Base-by-base conservation (phyloP, 2,329 filamentous ascomycete species). In the Fusarium ambrosium region DNA sequence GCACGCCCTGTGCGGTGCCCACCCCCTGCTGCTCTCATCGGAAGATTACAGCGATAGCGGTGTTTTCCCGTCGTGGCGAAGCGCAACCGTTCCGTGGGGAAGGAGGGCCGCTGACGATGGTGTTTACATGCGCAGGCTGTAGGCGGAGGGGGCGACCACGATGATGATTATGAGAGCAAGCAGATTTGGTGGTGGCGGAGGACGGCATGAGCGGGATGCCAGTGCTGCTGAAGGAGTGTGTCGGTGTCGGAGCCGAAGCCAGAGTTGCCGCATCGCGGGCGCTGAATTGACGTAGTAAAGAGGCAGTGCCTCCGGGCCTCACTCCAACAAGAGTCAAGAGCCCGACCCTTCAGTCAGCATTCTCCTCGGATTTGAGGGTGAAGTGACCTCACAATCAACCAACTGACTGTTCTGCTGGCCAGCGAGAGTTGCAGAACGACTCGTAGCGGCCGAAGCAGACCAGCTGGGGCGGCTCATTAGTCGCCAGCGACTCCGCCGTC, bases 391-490 rank as follows among this genome's bases (percentile, higher is more conserved):
- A 72, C 71, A 27, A 27, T 22, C 32, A n/a, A 58, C 58, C 24
- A 58, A 41, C 63, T 45, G 64, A 34, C 62, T 70, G 62, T 24
- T 60, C 34, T 37, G 56, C 56, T 39, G 55, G 64, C 76, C 71
- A 74, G 72, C 69, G 34, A 73, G 67, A 75, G 71, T 64, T 66
- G 64, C 73, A 75, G 70, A 66, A 63, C 59, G 45, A 74, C 66
- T 78, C 76, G 76, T 77, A 78, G 76, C 58, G 75, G 73, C 76
- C 76, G 76, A 78, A 71, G 45, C 45, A 51, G 77, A 70, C 14
- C 45, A 51, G 69, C 74, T 77, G 74, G 70, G 75, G 70, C 72
- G 74, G 73, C 72, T 76, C 76, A 78, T 78, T 78, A 76, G 75
- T 78, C 77, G 77, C 63, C 64, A 68, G 41, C 37, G 34, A 65